Conservation (phyloP, 768 basidiomycete genomes). For the Lactifluus pinguis region DNA sequence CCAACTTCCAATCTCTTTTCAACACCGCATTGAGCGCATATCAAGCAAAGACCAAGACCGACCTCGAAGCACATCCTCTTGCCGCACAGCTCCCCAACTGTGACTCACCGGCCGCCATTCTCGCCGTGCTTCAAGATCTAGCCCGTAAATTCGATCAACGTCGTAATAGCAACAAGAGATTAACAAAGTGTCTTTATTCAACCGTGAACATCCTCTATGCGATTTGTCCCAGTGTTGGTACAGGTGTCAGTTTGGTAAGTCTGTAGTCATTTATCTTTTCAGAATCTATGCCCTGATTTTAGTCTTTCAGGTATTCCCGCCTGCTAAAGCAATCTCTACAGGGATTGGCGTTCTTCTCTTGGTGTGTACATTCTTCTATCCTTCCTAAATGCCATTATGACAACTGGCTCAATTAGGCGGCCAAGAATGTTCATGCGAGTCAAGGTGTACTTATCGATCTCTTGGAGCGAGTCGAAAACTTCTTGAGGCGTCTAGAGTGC, state of each 20-base stretch:
- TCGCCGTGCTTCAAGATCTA: neutral
- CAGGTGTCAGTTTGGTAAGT: neutral
- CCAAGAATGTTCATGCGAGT: neutral
- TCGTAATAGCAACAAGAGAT: neutral
- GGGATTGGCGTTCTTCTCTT: neutral
- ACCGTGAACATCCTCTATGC: neutral
- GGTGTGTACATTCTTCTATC: neutral
- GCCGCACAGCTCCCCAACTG: neutral
- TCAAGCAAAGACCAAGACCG: neutral
- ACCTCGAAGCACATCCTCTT: neutral
- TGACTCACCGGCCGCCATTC: neutral
- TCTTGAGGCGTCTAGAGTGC: neutral
- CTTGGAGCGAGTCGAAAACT: neutral
- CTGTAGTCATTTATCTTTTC: neutral
- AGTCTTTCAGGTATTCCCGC: neutral
- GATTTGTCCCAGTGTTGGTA: neutral
- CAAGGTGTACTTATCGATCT: neutral
- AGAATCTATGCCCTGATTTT: neutral
- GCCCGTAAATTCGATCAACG: neutral
- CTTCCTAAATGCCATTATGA: neutral
- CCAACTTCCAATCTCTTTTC: neutral
- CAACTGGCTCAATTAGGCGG: neutral
- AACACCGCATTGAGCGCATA: neutral
- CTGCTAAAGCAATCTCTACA: neutral
- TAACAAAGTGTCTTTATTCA: neutral